Evolutionary conservation across 2,329 filamentous ascomycete genomes (phyloP), one percentile per base, ranked within the genome.

Genomic region (Thyridium curvatum): DNA sequence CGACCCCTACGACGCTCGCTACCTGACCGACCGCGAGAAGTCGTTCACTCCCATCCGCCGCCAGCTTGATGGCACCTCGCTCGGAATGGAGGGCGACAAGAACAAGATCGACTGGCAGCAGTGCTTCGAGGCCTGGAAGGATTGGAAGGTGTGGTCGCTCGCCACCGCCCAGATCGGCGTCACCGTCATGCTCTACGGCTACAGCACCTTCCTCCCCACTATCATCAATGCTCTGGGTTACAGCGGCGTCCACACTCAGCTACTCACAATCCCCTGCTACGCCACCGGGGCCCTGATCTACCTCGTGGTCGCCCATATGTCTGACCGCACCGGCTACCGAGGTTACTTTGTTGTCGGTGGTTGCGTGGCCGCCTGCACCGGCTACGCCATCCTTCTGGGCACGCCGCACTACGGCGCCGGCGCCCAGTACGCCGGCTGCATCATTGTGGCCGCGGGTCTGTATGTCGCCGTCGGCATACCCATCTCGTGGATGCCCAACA

Each of bases 381-480:
- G 79, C 0, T 83, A 83, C 40, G 71, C 65, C 1, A 67, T 84
- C 39, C 56, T 84, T 32, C 71, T 84, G 32, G 69, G 73, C 8
- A 62, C 74, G 15, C 67, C 72, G 6, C 62, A 66, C 4, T 62
- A 69, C 2, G 70, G 69, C 2, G 71, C 73, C 1, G 73, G 66
- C 1, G 76, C 76, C 1, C 75, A 77, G 43, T 85, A 82, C 44
- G 75, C 79, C 0, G 58, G 78, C 2, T 88, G 84, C 44, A 84
- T 89, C 56, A 62, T 91, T 13, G 76, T 89, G 1, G 84, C 85
- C 0, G 70, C 79, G 43, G 86, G 85, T 0, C 55, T 91, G 3
- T 91, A 90, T 48, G 65, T 76, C 17, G 58, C 72, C 4, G 72
- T 78, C 4, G 72, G 74, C 0, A 46, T 78, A 41, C 74, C 74